Conservation (phyloP, 352 stramenopile species). For the Globisporangium sylvaticum region DNA sequence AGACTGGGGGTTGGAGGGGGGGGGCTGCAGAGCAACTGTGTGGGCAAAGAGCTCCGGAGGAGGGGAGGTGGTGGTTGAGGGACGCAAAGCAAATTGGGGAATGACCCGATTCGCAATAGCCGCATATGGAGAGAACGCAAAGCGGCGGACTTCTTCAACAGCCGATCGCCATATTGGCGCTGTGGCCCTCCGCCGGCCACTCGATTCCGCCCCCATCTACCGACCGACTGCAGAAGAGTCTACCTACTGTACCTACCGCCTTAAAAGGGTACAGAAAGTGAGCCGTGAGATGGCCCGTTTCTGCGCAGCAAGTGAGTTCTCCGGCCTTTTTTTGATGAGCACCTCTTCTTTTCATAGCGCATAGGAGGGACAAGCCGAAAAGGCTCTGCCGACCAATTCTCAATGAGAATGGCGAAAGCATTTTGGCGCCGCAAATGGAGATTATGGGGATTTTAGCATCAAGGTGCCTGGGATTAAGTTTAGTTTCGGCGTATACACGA, state of each 20-base stretch:
- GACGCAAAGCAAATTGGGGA: slow-evolving; percentile 8
- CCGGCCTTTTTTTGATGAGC: neutral
- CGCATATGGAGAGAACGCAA: neutral
- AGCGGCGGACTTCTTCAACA: neutral
- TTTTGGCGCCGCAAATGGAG: neutral
- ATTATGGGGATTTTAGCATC: neutral
- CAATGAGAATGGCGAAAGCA: neutral
- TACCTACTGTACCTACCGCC: slow-evolving; percentile 14
- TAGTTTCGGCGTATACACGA: neutral
- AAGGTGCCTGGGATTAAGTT: neutral
- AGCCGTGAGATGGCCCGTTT: neutral
- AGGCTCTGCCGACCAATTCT: neutral
- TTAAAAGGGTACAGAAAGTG: neutral
- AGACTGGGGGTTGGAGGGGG: neutral
- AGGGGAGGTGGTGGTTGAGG: neutral
- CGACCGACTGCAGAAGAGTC: slow-evolving; percentile 8
- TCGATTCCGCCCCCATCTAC: slow-evolving; percentile 14
- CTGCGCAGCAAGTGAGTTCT: neutral
- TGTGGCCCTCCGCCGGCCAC: slow-evolving; percentile 1
- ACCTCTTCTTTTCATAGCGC: neutral
- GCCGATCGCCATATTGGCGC: slow-evolving; percentile 5
- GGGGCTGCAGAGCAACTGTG: slow-evolving; percentile 3
- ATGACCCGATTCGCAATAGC: slow-evolving; percentile 4
- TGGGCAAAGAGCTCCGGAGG: neutral
- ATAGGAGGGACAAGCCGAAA: neutral